Evolutionary conservation across 805 yeast genomes (phyloP), one percentile per base, ranked within the genome.

Genomic region (Yarrowia porcina): DNA sequence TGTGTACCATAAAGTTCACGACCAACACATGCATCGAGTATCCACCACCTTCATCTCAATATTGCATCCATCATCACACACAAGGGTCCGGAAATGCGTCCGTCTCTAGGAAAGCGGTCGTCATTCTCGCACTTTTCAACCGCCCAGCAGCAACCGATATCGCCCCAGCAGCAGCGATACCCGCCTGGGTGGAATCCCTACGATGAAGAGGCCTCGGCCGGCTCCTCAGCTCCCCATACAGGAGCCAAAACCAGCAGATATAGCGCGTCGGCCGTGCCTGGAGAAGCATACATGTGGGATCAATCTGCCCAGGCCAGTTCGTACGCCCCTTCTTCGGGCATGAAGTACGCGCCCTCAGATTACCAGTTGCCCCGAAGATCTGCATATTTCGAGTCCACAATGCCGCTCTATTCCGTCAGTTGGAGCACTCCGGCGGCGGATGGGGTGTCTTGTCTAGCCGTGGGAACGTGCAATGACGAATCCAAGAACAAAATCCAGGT

Each of bases 381-480:
- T 2, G 82, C 84, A 1, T 74, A 75, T 64, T 82, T 76, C 65
- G 83, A 80, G 61, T 71, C 82, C 0, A 75, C 78, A 57, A 79
- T 78, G 73, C 86, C 86, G 1, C 69, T 84, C 12, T 82, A 76
- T 64, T 76, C 79, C 6, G 72, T 79, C 32, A 87, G 82, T 65
- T 84, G 89, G 89, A 68, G 82, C 5, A 65, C 66, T 23, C 66
- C 75, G n/a, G 66, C 65, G 4, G 66, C 68, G 10, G 71, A 76
- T 3, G 77, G 77, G 2, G 64, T 70, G 11, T 85, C 84, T 9
- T 75, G 79, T 50, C 73, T 89, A 8, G 94, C 90, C 0, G 71
- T 87, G n/a, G 80, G 86, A n/a, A 82, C 96, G 0, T 90, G 85
- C 71, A 82, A 88, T 64, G 97, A 92, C 72, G 96, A 90, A 57